Evolutionary conservation across 202 grass and related monocot species (phyloP), one percentile per base, ranked within the genome.

Genomic region (Dendrocalamus latiflorus): DNA sequence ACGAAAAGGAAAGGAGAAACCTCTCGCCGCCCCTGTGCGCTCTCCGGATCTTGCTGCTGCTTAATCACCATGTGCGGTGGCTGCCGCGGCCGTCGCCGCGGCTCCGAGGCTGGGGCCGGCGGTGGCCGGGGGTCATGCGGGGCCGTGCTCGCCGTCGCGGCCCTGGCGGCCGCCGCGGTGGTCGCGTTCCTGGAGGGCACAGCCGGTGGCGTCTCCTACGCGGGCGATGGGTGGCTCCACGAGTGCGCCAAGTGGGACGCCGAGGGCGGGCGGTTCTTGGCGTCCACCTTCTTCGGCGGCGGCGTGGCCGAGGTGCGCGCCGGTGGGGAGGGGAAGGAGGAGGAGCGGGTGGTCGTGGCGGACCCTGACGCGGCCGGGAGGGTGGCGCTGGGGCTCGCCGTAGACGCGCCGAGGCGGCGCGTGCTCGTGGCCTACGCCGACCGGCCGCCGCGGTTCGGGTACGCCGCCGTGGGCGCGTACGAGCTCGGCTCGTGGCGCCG

Each of bases 201-300:
- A 33, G 63, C 68, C 37, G 43, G 74, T n/a, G 91, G 87, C 41
- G 77, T 95, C 33, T 70, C 76, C 10, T 95, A 95, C 73, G 53
- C 59, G 47, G 85, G 90, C 42, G 30, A 64, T 13, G 76, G 88
- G 43, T 98, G 95, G 95, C 0, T 90, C 80, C 93, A 89, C 77
- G 93, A 98, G 85, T 98, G 95, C 89, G 91, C 93, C 89, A 98
- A 98, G 87, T 98, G 93, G 95, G 95, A 98, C 77, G 71, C 88
- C 8, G 71, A 86, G 14, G 80, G 82, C 38, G 81, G 70, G 34
- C 78, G 89, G 42, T 95, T 98, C 87, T 74, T 98, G 38, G 91
- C 44, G 68, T 90, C 93, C 70, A 95, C 85, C 41, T 72, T 91
- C 80, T 77, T 81, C 72, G 83, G 89, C 77, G 87, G 58, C 37